Conservation (phyloP, 805 yeast genomes). For the Lachancea thermotolerans region DNA sequence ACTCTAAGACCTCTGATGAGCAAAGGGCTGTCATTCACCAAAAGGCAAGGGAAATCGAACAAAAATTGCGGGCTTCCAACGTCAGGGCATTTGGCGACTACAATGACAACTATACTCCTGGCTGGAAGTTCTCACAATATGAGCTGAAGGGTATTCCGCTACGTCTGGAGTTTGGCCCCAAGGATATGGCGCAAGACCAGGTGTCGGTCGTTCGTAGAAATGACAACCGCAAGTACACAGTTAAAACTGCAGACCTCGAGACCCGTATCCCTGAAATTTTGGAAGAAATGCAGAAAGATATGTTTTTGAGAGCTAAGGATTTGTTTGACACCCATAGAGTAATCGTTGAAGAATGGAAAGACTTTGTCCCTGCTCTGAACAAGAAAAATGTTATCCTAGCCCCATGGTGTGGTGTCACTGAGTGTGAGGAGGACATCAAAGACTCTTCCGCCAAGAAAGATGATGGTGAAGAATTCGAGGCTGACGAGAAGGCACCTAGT, state of each 20-base stretch:
- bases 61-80: conserved; percentile 49
- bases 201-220: conserved; percentile 92
- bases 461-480: conserved; percentile 78
- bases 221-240: conserved; percentile 64
- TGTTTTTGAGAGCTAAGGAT: conserved; percentile 73
- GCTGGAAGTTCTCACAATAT: conserved; percentile 97
- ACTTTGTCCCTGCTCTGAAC: conserved; percentile 88
- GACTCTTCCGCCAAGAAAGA: conserved; percentile 74
- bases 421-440: conserved; percentile 96
- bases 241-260: conserved; percentile 60
- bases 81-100: conserved; percentile 79
- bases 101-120: conserved; percentile 93
- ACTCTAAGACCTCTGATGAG: conserved; percentile 76
- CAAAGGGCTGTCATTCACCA: conserved; percentile 61
- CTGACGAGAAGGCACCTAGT: conserved; percentile 93
- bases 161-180: conserved; percentile 94
- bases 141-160: conserved; percentile 95
- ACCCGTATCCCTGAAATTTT: conserved; percentile 64
- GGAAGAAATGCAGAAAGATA: conserved; percentile 71
- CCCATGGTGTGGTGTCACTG: conserved; percentile 96
- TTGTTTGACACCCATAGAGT: conserved; percentile 81
- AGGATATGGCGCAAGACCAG: conserved; percentile 74
- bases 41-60: conserved; percentile 66
- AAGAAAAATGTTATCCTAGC: conserved; percentile 82
- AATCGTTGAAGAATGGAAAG: conserved; percentile 75